A percentile compares a stretch with the other conserved stretches of the same genome.
Evolutionary conservation across 768 basidiomycete species (phyloP).

Genomic region (Pulveroboletus frians): DNA sequence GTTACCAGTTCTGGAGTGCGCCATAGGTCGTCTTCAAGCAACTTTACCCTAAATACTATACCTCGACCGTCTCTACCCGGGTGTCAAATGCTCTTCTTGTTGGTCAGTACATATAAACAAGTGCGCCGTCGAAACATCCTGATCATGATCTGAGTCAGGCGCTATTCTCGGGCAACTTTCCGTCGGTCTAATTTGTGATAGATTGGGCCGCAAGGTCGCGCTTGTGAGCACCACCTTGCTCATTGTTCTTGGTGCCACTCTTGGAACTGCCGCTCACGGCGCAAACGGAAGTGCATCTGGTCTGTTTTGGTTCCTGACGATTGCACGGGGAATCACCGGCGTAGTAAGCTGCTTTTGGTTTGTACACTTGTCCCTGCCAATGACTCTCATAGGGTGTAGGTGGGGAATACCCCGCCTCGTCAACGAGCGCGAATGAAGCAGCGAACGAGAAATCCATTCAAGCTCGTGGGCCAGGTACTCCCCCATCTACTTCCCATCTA

Average conservation of each 20-base stretch:
- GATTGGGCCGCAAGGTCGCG: slow-evolving; percentile 70
- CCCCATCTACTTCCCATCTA: slow-evolving; percentile 3
- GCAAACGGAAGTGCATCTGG: slow-evolving; percentile 49
- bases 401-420: slow-evolving; percentile 74
- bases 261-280: slow-evolving; percentile 66
- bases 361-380: neutral
- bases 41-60: slow-evolving; percentile 62
- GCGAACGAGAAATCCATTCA: slow-evolving; percentile 64
- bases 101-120: slow-evolving; percentile 36
- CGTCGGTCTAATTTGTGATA: slow-evolving; percentile 69
- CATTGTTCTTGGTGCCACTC: slow-evolving; percentile 64
- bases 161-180: slow-evolving; percentile 56
- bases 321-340: slow-evolving; percentile 67
- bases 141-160: slow-evolving; percentile 32
- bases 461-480: slow-evolving; percentile 53
- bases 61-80: slow-evolving; percentile 54
- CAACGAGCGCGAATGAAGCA: slow-evolving; percentile 63
- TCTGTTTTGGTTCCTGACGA: slow-evolving; percentile 70
- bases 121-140: neutral
- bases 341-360: slow-evolving; percentile 37
- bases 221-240: slow-evolving; percentile 62
- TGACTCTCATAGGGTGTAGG: slow-evolving; percentile 52
- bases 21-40: slow-evolving; percentile 57
- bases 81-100: slow-evolving; percentile 69
- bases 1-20: slow-evolving; percentile 6